Conservation (phyloP, 805 yeast genomes). For the Cyberlindnera mycetangii region DNA sequence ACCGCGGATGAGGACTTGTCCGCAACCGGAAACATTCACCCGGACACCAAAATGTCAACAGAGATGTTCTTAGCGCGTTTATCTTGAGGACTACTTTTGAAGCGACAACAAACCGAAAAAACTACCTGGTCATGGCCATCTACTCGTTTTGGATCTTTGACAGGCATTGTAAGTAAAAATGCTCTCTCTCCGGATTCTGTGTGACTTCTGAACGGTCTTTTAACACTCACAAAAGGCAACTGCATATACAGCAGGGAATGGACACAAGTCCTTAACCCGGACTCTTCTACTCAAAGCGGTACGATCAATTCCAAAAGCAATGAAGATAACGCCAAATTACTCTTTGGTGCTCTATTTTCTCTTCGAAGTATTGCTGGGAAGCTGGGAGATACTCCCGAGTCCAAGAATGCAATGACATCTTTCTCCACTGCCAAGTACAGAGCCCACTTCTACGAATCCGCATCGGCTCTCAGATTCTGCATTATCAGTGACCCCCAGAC, state of each 20-base stretch:
- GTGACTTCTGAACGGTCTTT: neutral
- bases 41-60: slow-evolving; percentile 6
- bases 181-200: neutral
- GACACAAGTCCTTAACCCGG: slow-evolving; percentile 34
- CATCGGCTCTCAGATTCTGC: slow-evolving; percentile 74
- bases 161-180: slow-evolving; percentile 61
- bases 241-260: slow-evolving; percentile 83
- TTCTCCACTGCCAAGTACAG: slow-evolving; percentile 75
- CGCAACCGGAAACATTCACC: neutral
- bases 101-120: neutral
- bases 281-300: slow-evolving; percentile 27
- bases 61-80: neutral
- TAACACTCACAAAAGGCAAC: slow-evolving; percentile 38
- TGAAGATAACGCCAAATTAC: slow-evolving; percentile 71
- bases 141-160: slow-evolving; percentile 90
- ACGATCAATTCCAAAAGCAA: slow-evolving; percentile 51
- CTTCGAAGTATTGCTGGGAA: slow-evolving; percentile 71
- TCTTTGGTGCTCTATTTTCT: slow-evolving; percentile 84
- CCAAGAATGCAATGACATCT: slow-evolving; percentile 40
- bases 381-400: slow-evolving; percentile 35
- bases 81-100: no score
- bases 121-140: slow-evolving; percentile 48
- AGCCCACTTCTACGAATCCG: slow-evolving; percentile 76
- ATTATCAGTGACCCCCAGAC: slow-evolving; percentile 63
- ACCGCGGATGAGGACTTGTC: slow-evolving; percentile 1